A percentile compares a stretch with the other conserved stretches of the same genome.
These are phyloP conservation scores for Ocimum tenuiflorum DNA, from an alignment of 257 asterid genomes.

Conservation along the genomic window DNA sequence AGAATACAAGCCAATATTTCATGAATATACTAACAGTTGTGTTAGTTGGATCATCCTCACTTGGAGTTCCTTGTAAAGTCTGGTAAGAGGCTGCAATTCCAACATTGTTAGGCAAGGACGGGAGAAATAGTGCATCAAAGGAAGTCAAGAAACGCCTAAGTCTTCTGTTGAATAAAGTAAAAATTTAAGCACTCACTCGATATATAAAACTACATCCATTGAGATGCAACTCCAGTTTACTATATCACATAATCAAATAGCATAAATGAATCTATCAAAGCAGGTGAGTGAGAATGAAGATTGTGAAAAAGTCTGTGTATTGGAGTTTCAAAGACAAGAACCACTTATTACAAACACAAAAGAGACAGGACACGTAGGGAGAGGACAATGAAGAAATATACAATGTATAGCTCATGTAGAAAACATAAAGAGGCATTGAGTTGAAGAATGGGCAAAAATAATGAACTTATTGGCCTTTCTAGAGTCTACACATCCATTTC, in stretches of 20 bases:
- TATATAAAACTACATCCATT: not conserved
- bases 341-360: not conserved
- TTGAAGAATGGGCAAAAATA: too few relatives aligned
- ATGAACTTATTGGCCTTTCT: not conserved
- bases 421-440: not conserved
- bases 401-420: not conserved
- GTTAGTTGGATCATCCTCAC: constrained; percentile 85
- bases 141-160: not conserved
- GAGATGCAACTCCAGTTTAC: not conserved
- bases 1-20: not conserved
- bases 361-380: too few relatives aligned
- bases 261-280: not conserved
- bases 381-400: not conserved
- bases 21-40: constrained; percentile 67
- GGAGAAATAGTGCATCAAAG: not conserved
- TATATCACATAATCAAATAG: not conserved
- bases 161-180: not conserved
- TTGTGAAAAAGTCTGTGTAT: not conserved
- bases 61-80: constrained; percentile 66
- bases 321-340: not conserved
- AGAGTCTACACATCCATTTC: not conserved
- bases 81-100: constrained; percentile 65
- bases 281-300: not conserved
- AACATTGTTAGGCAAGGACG: constrained; percentile 14
- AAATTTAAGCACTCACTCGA: not conserved